These are phyloP conservation scores for Chlorencoelia australis DNA, from an alignment of 2,329 filamentous ascomycete species.

Conservation along the genomic window DNA sequence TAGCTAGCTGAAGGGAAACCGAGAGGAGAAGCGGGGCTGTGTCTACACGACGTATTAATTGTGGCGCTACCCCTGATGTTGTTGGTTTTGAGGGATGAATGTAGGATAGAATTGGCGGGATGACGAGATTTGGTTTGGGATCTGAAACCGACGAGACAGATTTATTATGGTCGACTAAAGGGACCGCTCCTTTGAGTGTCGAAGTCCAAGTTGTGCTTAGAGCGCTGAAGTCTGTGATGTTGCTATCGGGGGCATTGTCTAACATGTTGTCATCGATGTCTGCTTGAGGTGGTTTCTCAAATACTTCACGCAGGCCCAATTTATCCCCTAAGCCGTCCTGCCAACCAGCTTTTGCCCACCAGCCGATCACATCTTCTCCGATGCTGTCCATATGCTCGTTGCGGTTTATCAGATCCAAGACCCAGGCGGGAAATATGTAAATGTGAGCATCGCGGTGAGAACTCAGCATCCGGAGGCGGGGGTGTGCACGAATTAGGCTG, in stretches of 20 bases:
- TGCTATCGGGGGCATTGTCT: slow-evolving; percentile 20
- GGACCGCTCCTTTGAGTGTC: slow-evolving; percentile 6
- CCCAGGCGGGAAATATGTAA: slow-evolving; percentile 89
- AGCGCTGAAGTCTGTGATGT: slow-evolving; percentile 21
- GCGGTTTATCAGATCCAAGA: slow-evolving; percentile 69
- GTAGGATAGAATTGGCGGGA: slow-evolving; percentile 74
- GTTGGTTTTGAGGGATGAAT: slow-evolving; percentile 50
- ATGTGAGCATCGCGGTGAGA: slow-evolving; percentile 86
- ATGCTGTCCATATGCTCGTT: slow-evolving; percentile 82
- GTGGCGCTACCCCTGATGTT: slow-evolving; percentile 31
- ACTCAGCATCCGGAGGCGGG: slow-evolving; percentile 68
- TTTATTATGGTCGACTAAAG: slow-evolving; percentile 1
- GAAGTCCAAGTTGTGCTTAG: slow-evolving; percentile 27
- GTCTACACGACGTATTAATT: slow-evolving; percentile 79
- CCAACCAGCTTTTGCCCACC: slow-evolving; percentile 94
- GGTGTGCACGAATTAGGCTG: slow-evolving; percentile 63
- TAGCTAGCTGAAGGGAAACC: slow-evolving; percentile 77
- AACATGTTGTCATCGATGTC: slow-evolving; percentile 28
- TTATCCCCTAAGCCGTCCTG: slow-evolving; percentile 72
- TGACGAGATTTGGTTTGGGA: slow-evolving; percentile 29
- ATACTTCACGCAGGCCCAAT: slow-evolving; percentile 58
- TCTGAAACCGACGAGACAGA: neutral
- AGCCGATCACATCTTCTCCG: slow-evolving; percentile 83
- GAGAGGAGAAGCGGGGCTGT: slow-evolving; percentile 72
- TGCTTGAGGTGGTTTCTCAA: slow-evolving; percentile 37